A percentile compares a stretch with the other conserved stretches of the same genome.
phyloP scores from a whole-genome alignment of 2,329 filamentous ascomycete species.

The Ophiocordyceps camponoti-floridani region DNA sequence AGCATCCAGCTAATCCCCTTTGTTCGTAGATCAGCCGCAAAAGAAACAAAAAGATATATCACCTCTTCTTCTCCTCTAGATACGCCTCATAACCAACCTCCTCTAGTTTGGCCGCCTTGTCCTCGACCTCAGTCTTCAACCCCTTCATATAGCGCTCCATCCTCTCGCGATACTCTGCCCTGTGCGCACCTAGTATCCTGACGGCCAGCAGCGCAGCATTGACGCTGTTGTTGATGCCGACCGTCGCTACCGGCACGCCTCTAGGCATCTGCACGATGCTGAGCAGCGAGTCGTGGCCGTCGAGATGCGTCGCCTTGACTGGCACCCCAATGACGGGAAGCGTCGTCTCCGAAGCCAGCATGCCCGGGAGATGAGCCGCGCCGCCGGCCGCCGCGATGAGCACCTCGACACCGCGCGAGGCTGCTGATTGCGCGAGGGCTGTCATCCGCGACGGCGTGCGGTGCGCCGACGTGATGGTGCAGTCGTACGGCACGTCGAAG shows the following conservation, averaged over 20 bases:
- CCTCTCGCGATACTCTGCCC: slow-evolving; percentile 34
- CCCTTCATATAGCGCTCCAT: slow-evolving; percentile 43
- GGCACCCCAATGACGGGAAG: slow-evolving; percentile 65
- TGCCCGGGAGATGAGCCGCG: slow-evolving; percentile 57
- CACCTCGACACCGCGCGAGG: slow-evolving; percentile 48
- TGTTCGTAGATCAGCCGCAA: too few species aligned
- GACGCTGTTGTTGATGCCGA: slow-evolving; percentile 65
- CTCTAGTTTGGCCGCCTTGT: slow-evolving; percentile 39
- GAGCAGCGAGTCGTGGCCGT: slow-evolving; percentile 52
- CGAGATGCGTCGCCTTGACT: slow-evolving; percentile 54
- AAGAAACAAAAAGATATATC: too few species aligned
- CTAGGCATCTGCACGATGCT: slow-evolving; percentile 66
- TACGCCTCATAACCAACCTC: slow-evolving; percentile 39
- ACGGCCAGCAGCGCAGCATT: slow-evolving; percentile 60
- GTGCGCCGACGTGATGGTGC: slow-evolving; percentile 66
- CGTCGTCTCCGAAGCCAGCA: slow-evolving; percentile 52
- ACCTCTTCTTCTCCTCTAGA: slow-evolving; percentile 17
- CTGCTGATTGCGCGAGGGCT: slow-evolving; percentile 44
- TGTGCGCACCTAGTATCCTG: slow-evolving; percentile 42
- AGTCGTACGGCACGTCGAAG: slow-evolving; percentile 56
- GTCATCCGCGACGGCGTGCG: slow-evolving; percentile 56
- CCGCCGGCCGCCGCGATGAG: slow-evolving; percentile 63
- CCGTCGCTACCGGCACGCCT: slow-evolving; percentile 56
- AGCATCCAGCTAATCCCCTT: too few species aligned
- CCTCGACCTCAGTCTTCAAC: slow-evolving; percentile 45